Percentiles rank a stretch among this genome's conserved stretches.
Conservation (phyloP, 1,284 basidiomycete genomes). For the Phaffia rhodozyma region DNA sequence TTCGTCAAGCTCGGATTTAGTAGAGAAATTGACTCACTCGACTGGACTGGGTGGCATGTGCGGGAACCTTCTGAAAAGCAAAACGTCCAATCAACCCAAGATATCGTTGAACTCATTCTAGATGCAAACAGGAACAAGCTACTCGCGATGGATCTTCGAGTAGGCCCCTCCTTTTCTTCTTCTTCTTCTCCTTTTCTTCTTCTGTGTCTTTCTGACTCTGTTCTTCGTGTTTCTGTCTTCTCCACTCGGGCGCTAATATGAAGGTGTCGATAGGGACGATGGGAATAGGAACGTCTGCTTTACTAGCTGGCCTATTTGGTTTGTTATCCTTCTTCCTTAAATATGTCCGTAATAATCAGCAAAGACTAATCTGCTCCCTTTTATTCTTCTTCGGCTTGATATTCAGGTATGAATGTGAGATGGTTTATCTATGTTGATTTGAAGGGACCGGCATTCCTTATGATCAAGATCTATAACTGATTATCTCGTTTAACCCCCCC, state of each 20-base stretch:
- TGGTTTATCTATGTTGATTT: too few relatives aligned
- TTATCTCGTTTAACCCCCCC: too few relatives aligned
- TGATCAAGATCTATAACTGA: too few relatives aligned
- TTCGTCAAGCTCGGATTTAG: background rate
- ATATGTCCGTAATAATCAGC: too few relatives aligned
- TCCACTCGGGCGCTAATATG: background rate
- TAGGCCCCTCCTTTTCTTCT: constrained; percentile 27
- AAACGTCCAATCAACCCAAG: constrained; percentile 91
- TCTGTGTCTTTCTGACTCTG: constrained; percentile 7
- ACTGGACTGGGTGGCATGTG: background rate
- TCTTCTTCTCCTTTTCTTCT: background rate
- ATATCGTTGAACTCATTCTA: constrained; percentile 92
- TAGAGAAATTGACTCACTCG: background rate
- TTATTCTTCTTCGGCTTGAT: too few relatives aligned
- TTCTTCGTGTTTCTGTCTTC: constrained; percentile 1
- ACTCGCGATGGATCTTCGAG: constrained; percentile 80
- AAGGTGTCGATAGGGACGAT: constrained; percentile 87
- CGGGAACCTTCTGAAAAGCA: constrained; percentile 40
- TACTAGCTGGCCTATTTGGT: constrained; percentile 82
- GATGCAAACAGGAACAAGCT: constrained; percentile 92
- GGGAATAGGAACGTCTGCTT: constrained; percentile 83
- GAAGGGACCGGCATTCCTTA: too few relatives aligned
- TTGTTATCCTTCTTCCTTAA: too few relatives aligned
- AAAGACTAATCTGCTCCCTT: too few relatives aligned
- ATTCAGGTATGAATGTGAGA: too few relatives aligned